A percentile compares a stretch with the other conserved stretches of the same genome.
These are phyloP conservation scores for carrot (Daucus carota) DNA, from an alignment of 129 eudicot species.

Conservation along the genomic window DH1_v3.0 NC_030382.2:52280001-52280500, in stretches of 20 bases:
- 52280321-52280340: conserved; percentile 83
- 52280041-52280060: background rate
- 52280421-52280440: background rate
- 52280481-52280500: background rate
- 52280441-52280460: too few species aligned
- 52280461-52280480: background rate
- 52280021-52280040: background rate
- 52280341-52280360: conserved; percentile 79
- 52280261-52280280: conserved; percentile 50
- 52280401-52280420: conserved; percentile 66
- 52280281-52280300: conserved; percentile 24
- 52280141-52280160: background rate
- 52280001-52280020: too few species aligned
- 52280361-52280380: conserved; percentile 83
- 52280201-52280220: conserved; percentile 95
- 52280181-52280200: conserved; percentile 77
- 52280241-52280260: conserved; percentile 65
- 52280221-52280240: conserved; percentile 99
- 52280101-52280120: background rate
- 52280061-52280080: background rate
- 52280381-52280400: conserved; percentile 72
- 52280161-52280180: conserved; percentile 54
- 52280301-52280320: conserved; percentile 50
- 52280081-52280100: background rate
- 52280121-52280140: background rate